Evolutionary conservation across 768 basidiomycete genomes (phyloP), one percentile per base, ranked within the genome.

Genomic region (Suillus alpinus): DNA sequence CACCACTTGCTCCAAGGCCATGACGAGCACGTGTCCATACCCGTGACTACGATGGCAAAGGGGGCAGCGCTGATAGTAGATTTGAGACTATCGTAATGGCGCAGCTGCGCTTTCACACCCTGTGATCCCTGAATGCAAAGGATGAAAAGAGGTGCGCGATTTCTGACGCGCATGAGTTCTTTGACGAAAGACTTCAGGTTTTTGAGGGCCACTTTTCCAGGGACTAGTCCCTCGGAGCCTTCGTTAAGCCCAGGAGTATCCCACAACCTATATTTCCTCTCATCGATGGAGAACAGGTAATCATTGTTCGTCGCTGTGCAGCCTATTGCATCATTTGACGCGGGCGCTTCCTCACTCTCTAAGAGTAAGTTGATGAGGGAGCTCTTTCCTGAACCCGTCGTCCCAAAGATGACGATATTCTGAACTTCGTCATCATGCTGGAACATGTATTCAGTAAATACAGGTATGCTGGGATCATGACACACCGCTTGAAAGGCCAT

Each of bases 171-270:
- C 9, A 72, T 58, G 32, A 78, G 68, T 4, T 53, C 60, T 29
- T 68, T 66, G 16, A 49, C 16, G 16, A 49, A 49, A 29, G 47
- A 49, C 47, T 29, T 49, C 52, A 81, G 65, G 52, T 74, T 61
- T 14, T 56, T 58, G 40, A 74, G 63, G 29, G 67, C 75, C 34
- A 62, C 63, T 51, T 67, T 63, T 1, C 70, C 61, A 23, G 70
- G 63, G 12, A 69, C 68, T 1, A 53, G 63, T 20, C 66, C 73
- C 4, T 66, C 26, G 9, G 59, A 53, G 2, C 65, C 67, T 36
- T 70, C 69, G 29, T 68, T 63, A 20, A 76, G 60, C 23, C 70
- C 70, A 29, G 70, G 70, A 0, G 71, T 68, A 46, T 71, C 70
- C 57, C 73, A 69, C 52, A 71, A 70, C 20, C 71, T 68, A 58